phyloP scores from a whole-genome alignment of 2,329 filamentous ascomycete species.

The Chaetomiaceae sp. region DNA sequence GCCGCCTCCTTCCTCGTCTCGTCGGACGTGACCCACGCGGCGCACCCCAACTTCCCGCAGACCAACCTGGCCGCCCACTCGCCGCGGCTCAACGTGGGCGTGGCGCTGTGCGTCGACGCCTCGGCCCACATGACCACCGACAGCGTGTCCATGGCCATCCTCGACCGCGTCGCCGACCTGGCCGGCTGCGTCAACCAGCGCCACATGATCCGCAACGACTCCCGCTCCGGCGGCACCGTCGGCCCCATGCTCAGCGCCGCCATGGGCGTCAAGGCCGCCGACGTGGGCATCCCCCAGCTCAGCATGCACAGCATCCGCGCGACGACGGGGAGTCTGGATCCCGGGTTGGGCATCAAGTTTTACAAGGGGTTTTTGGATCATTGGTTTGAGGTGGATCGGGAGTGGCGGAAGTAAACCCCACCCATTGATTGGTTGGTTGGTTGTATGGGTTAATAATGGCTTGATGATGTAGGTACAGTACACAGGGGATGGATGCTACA shows the following conservation, averaged over 20 bases:
- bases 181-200: constrained; percentile 69
- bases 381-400: constrained; percentile 77
- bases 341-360: constrained; percentile 79
- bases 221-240: constrained; percentile 85
- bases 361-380: constrained; percentile 87
- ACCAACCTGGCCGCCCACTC: constrained; percentile 82
- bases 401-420: constrained; percentile 58
- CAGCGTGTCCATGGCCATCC: constrained; percentile 73
- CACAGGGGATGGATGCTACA: background rate
- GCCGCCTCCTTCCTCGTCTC: constrained; percentile 90
- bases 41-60: constrained; percentile 87
- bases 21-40: constrained; percentile 88
- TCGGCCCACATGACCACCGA: constrained; percentile 98
- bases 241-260: constrained; percentile 80
- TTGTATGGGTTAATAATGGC: no score
- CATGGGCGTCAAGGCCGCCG: constrained; percentile 77
- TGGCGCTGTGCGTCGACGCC: constrained; percentile 73
- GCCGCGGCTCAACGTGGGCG: constrained; percentile 82
- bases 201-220: constrained; percentile 95
- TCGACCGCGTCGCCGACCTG: constrained; percentile 73
- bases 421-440: no score
- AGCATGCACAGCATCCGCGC: constrained; percentile 93
- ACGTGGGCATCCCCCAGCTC: constrained; percentile 85
- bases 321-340: constrained; percentile 80
- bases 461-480: no score